Base-by-base conservation (phyloP, 139 green algal species). In the Closterium sp. region DNA sequence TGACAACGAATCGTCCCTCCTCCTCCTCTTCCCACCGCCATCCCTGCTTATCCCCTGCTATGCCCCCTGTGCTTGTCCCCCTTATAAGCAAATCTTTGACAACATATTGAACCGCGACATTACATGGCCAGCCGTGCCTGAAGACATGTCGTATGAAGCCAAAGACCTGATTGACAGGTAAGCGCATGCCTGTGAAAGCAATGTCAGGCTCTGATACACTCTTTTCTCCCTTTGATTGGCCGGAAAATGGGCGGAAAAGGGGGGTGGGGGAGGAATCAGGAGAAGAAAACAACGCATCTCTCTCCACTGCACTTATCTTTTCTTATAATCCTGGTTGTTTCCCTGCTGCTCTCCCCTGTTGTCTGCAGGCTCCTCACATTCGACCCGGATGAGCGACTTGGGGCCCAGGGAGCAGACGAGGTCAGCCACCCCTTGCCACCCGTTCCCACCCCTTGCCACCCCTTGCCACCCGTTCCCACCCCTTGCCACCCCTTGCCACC, bases 71-170 rank as follows among this genome's bases (percentile, higher is more conserved):
- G 62, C 19, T 79, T 79, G 27, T 79, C 62, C 62, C 62, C 62
- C 5, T 79, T 79, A 79, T 79, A 27, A 79, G 62, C 62, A 88
- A 87, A 98, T 99, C 38, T 99, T 99, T 92, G 95, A 98, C 42
- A 98, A 98, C 94, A 97, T 98, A 91, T 94, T 98, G n/a, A 95
- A 98, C 87, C 92, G 95, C 38, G 24, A 27, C 79, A 91, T 93
- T 7, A 27, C 11, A n/a, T 95, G 90, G 90, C 91, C 90, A 3
- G 28, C 73, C 86, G 17, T 98, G 96, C 96, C 96, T 4, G 90
- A 95, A 31, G 92, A 96, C n/a, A 93, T 96, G 86, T 97, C 95
- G 2, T 3, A 87, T 24, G 97, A 97, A 91, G 97, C 96, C 91
- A 91, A 94, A 22, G 97, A 99, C 95, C 94, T 99, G 0, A 96